Conservation (phyloP, 2,329 filamentous ascomycete genomes). For the Coniosporium tulheliwenetii region DNA sequence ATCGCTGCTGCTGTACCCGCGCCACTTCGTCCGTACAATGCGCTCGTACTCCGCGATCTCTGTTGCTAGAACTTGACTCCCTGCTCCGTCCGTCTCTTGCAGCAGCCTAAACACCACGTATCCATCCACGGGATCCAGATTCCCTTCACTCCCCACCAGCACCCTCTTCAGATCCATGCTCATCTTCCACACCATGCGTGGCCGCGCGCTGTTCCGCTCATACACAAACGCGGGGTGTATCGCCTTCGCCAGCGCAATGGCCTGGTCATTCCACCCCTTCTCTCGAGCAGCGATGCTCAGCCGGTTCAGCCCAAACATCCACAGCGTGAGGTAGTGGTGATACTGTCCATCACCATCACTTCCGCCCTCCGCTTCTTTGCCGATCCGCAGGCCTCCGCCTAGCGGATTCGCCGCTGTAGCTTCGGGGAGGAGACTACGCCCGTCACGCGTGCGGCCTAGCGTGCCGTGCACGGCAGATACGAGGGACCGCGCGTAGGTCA, state of each 20-base stretch:
- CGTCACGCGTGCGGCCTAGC: conserved; percentile 37
- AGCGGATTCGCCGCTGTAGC: conserved; percentile 37
- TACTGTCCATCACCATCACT: conserved; percentile 44
- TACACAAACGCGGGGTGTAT: conserved; percentile 38
- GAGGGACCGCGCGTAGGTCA: conserved; percentile 33
- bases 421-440: conserved; percentile 27
- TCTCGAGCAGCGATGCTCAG: conserved; percentile 33
- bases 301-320: conserved; percentile 47
- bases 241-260: conserved; percentile 34
- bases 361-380: conserved; percentile 34
- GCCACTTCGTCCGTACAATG: conserved; percentile 30
- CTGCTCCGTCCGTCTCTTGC: conserved; percentile 18
- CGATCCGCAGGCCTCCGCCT: conserved; percentile 40
- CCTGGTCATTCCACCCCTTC: conserved; percentile 32
- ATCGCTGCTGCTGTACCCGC: conserved; percentile 31
- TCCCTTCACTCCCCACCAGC: conserved; percentile 36
- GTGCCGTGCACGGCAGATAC: conserved; percentile 35
- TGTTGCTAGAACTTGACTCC: conserved; percentile 20
- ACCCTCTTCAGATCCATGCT: conserved; percentile 30
- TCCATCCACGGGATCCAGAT: conserved; percentile 40
- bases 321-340: conserved; percentile 44
- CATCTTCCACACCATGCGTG: conserved; percentile 41
- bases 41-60: conserved; percentile 38
- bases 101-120: conserved; percentile 35
- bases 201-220: conserved; percentile 14